Evolutionary conservation across 1,284 basidiomycete genomes (phyloP).

Genomic region (Tylopilus sp.): DNA sequence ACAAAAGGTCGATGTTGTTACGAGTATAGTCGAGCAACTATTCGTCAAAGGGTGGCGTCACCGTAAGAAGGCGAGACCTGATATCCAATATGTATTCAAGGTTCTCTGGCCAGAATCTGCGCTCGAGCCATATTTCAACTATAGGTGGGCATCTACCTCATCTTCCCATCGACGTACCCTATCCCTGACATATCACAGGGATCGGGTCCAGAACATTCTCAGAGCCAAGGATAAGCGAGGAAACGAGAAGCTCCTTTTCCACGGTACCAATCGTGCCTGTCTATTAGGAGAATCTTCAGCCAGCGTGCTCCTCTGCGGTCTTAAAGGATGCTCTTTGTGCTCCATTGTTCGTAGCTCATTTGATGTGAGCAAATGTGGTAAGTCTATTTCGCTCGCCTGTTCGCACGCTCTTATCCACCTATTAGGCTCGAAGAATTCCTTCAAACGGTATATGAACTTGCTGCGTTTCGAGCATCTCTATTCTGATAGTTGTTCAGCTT

Average conservation of each 20-base stretch:
- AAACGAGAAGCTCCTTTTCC: conserved; percentile 58
- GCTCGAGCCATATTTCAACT: conserved; percentile 47
- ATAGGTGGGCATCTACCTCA: conserved; percentile 41
- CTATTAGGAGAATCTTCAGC: conserved; percentile 48
- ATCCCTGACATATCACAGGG: conserved; percentile 20
- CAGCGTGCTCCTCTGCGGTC: conserved; percentile 45
- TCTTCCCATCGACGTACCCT: conserved; percentile 2
- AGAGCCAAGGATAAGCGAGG: conserved; percentile 34
- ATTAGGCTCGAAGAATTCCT: conserved; percentile 53
- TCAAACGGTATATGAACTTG: conserved; percentile 42
- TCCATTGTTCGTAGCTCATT: conserved; percentile 54
- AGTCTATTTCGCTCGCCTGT: conserved; percentile 17
- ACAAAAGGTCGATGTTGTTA: not conserved
- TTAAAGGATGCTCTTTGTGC: conserved; percentile 52
- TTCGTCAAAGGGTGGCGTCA: conserved; percentile 60
- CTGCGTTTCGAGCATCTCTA: not conserved
- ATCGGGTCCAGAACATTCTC: conserved; percentile 28
- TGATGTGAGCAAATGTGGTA: conserved; percentile 54
- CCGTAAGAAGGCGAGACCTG: conserved; percentile 49
- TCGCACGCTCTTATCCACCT: conserved; percentile 5
- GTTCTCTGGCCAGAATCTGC: conserved; percentile 46
- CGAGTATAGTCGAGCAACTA: conserved; percentile 45
- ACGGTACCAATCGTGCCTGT: conserved; percentile 58
- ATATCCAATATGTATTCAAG: conserved; percentile 53
- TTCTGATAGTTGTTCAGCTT: conserved; percentile 41